A percentile compares a stretch with the other conserved stretches of the same genome.
These are phyloP conservation scores for Danielozyma ontarioensis DNA, from an alignment of 805 yeast species.

Conservation along the genomic window DNA sequence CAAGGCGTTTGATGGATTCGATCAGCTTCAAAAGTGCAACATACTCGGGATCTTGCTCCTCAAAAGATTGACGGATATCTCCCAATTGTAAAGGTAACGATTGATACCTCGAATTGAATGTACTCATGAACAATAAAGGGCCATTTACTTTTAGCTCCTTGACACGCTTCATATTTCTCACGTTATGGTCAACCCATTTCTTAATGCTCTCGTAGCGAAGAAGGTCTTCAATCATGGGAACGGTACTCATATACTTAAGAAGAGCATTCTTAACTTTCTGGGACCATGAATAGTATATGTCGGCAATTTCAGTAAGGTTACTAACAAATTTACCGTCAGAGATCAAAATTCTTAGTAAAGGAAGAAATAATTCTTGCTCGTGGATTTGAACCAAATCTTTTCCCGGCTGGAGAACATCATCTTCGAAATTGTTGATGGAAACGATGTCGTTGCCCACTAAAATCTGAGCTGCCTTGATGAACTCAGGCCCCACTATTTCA, in stretches of 20 bases:
- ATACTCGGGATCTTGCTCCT: slow-evolving; percentile 45
- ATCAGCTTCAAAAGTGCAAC: slow-evolving; percentile 48
- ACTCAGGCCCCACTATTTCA: slow-evolving; percentile 39
- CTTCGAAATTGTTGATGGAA: slow-evolving; percentile 45
- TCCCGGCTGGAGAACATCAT: slow-evolving; percentile 55
- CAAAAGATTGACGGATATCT: slow-evolving; percentile 47
- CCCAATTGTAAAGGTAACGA: slow-evolving; percentile 57
- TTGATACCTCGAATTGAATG: slow-evolving; percentile 39
- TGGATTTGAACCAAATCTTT: slow-evolving; percentile 53
- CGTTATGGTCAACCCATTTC: slow-evolving; percentile 52
- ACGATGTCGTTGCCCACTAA: slow-evolving; percentile 16
- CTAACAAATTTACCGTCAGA: slow-evolving; percentile 63
- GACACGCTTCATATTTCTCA: slow-evolving; percentile 47
- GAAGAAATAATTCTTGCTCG: slow-evolving; percentile 47
- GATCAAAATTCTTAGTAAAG: slow-evolving; percentile 51
- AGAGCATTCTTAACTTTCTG: slow-evolving; percentile 50
- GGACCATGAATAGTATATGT: slow-evolving; percentile 62
- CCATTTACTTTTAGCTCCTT: slow-evolving; percentile 39
- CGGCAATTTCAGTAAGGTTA: slow-evolving; percentile 46
- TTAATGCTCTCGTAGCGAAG: slow-evolving; percentile 48
- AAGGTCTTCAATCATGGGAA: slow-evolving; percentile 57
- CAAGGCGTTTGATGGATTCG: slow-evolving; percentile 49
- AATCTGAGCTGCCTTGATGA: slow-evolving; percentile 23
- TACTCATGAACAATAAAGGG: slow-evolving; percentile 33
- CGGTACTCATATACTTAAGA: slow-evolving; percentile 52